Conservation (phyloP, 805 yeast species). For the Soucietia sequanensis region DNA sequence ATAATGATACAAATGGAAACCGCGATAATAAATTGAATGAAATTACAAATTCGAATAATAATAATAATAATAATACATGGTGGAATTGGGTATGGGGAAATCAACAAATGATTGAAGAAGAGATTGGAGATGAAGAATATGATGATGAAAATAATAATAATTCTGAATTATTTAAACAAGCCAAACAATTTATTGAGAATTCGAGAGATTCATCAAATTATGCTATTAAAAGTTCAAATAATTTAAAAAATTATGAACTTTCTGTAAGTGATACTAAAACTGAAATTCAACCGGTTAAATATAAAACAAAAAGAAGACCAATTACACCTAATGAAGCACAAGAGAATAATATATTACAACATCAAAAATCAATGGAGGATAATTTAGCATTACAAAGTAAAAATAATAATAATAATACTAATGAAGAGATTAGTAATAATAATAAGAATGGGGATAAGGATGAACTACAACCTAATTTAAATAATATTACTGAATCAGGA, state of each 20-base stretch:
- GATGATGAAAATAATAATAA: slow-evolving; percentile 17
- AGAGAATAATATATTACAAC: slow-evolving; percentile 17
- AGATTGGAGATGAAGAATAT: slow-evolving; percentile 11
- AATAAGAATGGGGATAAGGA: background rate
- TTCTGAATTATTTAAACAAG: slow-evolving; percentile 27
- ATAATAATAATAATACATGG: slow-evolving; percentile 13
- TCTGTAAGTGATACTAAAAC: slow-evolving; percentile 35
- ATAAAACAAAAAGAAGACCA: slow-evolving; percentile 29
- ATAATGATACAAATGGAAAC: too few species aligned
- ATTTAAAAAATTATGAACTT: slow-evolving; percentile 21
- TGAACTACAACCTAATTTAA: background rate
- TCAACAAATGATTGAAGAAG: slow-evolving; percentile 10
- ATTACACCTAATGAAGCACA: slow-evolving; percentile 33
- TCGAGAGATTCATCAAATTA: slow-evolving; percentile 32
- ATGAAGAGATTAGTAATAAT: too few species aligned
- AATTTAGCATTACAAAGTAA: background rate
- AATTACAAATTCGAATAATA: background rate
- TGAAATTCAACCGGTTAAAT: slow-evolving; percentile 31
- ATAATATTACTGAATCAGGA: background rate
- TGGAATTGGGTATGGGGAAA: slow-evolving; percentile 23
- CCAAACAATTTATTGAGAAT: slow-evolving; percentile 31
- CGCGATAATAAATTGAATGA: too few species aligned
- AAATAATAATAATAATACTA: too few species aligned
- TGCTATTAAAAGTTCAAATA: slow-evolving; percentile 24
- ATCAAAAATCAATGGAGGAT: background rate